Evolutionary conservation across 1,284 basidiomycete genomes (phyloP), one percentile per base, ranked within the genome.

Genomic region (Papiliotrema laurentii): DNA sequence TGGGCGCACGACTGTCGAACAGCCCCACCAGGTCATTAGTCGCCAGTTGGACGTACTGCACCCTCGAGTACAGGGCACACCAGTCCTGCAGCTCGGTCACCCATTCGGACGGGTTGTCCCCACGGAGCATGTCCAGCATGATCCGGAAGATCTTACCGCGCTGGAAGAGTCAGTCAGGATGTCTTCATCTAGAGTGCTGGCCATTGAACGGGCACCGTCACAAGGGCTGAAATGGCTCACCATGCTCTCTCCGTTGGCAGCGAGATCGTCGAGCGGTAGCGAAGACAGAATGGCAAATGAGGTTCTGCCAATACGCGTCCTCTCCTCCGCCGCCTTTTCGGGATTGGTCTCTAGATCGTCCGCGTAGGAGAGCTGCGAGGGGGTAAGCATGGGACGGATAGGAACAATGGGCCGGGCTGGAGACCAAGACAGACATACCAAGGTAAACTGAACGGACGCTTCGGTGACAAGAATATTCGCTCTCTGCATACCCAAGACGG

Each of bases 211-310:
- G 28, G 7, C 14, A 21, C 37, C n/a, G 5, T 5, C 7, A 16
- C 21, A 11, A 10, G 28, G n/a, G n/a, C n/a, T n/a, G n/a, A n/a
- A n/a, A 2, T 2, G 3, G 54, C 58, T 53, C 35, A 64, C 61
- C 64, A 66, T 66, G 35, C 60, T 61, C 49, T 72, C 68, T 35
- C 69, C 69, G 45, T 72, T 72, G 5, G 63, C 56, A 9, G 68
- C 67, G n/a, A 69, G 50, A 41, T 69, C 65, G 39, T 69, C 70
- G 28, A 69, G 52, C 6, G 64, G 63, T 14, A 69, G 64, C 26
- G 51, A 48, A 10, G 53, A 54, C 6, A 65, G 43, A 19, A 52
- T 51, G 4, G 50, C 47, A 40, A 61, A 61, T 24, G 59, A 55
- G 28, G 51, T 52, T 19, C 47, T 43, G 2, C 57, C 59, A 25